Conservation (phyloP, 495 filamentous ascomycete genomes). For the Glarea lozoyensis region DNA sequence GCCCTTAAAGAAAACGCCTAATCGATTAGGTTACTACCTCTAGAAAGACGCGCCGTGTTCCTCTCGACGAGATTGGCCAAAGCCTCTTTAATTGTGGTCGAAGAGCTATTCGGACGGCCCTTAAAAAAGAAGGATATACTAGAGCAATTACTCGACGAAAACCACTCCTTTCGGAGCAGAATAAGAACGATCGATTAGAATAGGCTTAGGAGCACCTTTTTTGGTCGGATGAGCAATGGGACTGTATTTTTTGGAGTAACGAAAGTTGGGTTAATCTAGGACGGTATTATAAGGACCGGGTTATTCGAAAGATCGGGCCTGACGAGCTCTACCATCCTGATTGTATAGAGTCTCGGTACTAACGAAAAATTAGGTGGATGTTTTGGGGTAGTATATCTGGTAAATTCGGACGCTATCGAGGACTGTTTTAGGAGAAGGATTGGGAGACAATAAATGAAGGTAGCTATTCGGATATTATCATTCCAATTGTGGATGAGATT, state of each 20-base stretch:
- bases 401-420: conserved; percentile 14
- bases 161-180: conserved; percentile 12
- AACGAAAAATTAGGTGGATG: conserved; percentile 18
- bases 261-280: conserved; percentile 17
- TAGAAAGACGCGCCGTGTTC: conserved; percentile 15
- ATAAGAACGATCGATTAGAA: conserved; percentile 2
- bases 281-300: conserved; percentile 4
- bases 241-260: conserved; percentile 21
- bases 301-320: conserved; percentile 14
- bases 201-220: conserved; percentile 12
- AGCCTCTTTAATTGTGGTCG: conserved; percentile 14
- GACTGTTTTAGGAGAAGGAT: conserved; percentile 27
- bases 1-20: conserved; percentile 16
- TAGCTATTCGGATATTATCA: conserved; percentile 15
- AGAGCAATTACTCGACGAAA: conserved; percentile 20
- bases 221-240: conserved; percentile 20
- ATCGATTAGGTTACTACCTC: conserved; percentile 18
- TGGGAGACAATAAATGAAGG: conserved; percentile 21
- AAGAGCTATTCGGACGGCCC: conserved; percentile 12
- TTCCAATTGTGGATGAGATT: conserved; percentile 19
- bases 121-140: conserved; percentile 23
- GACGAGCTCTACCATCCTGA: conserved; percentile 17
- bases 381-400: conserved; percentile 22
- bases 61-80: conserved; percentile 17
- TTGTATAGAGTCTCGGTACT: conserved; percentile 10